phyloP scores from a whole-genome alignment of 371 early-diverging fungal genomes.

The Rhizopus sp. region DNA sequence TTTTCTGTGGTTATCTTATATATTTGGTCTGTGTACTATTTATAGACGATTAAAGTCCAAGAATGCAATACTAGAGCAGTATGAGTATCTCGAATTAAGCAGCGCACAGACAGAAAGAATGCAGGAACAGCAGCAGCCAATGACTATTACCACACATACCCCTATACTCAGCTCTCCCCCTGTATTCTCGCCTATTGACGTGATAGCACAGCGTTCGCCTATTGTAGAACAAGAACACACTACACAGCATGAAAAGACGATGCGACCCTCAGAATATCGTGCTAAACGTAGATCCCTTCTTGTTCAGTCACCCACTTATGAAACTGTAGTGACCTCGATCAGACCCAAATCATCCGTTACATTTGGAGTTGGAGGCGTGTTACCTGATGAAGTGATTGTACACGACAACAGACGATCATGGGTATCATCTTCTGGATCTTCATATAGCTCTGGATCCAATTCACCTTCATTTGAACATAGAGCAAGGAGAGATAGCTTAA shows the following conservation, averaged over 20 bases:
- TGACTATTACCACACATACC: conserved; percentile 5
- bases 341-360: conserved; percentile 13
- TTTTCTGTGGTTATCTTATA: conserved; percentile 42
- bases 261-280: conserved; percentile 48
- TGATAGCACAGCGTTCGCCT: background rate
- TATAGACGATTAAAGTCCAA: conserved; percentile 34
- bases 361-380: conserved; percentile 24
- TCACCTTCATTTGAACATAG: conserved; percentile 18
- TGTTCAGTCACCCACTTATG: conserved; percentile 29
- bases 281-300: conserved; percentile 50
- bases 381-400: conserved; percentile 22
- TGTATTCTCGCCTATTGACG: conserved; percentile 2
- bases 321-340: background rate
- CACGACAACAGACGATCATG: conserved; percentile 19
- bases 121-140: conserved; percentile 3
- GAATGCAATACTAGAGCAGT: conserved; percentile 48
- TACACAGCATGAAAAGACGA: conserved; percentile 24
- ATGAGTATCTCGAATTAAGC: conserved; percentile 34
- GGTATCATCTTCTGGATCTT: conserved; percentile 22
- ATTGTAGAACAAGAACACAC: conserved; percentile 1
- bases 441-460: conserved; percentile 18
- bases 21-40: conserved; percentile 66
- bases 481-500: conserved; percentile 8
- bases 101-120: conserved; percentile 13
- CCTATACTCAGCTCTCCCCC: background rate